These are phyloP conservation scores for Mariannaea elegans DNA, from an alignment of 2,329 filamentous ascomycete genomes.

Conservation along the genomic window DNA sequence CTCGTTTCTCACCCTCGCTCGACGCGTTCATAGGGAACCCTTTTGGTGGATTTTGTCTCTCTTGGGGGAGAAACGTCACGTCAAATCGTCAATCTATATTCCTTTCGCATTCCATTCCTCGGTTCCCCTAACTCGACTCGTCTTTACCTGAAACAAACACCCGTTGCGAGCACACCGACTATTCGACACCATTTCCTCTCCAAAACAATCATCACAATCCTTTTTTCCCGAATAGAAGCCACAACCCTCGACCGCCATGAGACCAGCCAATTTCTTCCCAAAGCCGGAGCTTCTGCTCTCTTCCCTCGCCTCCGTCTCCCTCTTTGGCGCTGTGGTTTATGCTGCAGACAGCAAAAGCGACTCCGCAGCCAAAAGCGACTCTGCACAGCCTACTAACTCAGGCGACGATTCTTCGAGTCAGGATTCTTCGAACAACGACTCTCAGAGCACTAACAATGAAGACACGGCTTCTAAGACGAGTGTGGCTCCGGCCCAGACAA, in stretches of 20 bases:
- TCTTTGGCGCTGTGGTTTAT: slow-evolving; percentile 43
- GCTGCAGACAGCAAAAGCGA: slow-evolving; percentile 43
- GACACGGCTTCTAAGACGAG: slow-evolving; percentile 10
- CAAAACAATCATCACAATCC: no score
- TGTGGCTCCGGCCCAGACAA: slow-evolving; percentile 26
- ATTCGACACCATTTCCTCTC: no score
- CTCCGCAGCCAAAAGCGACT: slow-evolving; percentile 25
- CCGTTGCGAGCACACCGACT: no score
- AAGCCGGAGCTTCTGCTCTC: slow-evolving; percentile 40
- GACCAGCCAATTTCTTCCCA: slow-evolving; percentile 39
- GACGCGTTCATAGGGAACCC: not conserved
- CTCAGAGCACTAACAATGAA: not conserved
- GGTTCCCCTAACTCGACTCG: slow-evolving; percentile 2
- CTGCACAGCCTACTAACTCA: slow-evolving; percentile 20
- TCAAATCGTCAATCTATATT: slow-evolving; percentile 4
- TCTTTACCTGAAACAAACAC: not conserved
- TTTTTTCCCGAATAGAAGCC: not conserved
- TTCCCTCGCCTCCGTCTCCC: slow-evolving; percentile 37
- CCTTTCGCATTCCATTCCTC: slow-evolving; percentile 8
- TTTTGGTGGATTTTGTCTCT: not conserved
- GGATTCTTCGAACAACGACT: not conserved
- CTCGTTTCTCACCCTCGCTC: slow-evolving; percentile 3
- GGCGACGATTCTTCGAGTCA: slow-evolving; percentile 2
- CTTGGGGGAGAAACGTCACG: not conserved
- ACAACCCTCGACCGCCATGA: slow-evolving; percentile 32